Conservation (phyloP, 345 rosid species). For the Populus nigra region DNA sequence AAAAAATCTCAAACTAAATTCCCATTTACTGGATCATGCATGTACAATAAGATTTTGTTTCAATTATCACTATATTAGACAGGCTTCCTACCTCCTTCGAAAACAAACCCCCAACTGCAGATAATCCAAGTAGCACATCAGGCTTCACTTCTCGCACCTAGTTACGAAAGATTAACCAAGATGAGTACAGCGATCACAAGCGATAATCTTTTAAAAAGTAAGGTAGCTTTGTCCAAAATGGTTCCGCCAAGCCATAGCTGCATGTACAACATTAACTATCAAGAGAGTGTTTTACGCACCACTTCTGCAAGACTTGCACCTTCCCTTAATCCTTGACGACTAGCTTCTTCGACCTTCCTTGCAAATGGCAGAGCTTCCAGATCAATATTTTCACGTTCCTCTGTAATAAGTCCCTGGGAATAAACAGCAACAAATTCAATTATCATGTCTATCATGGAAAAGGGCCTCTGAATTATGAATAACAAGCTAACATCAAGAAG, state of each 20-base stretch:
- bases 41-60: neutral
- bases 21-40: neutral
- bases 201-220: neutral
- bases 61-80: neutral
- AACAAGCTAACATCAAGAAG: constrained; percentile 10
- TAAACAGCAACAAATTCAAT: constrained; percentile 25
- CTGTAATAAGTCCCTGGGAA: constrained; percentile 82
- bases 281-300: constrained; percentile 44
- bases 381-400: constrained; percentile 71
- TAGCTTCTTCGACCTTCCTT: constrained; percentile 65
- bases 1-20: neutral
- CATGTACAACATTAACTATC: neutral
- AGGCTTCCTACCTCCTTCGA: constrained; percentile 67
- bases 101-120: constrained; percentile 99
- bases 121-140: constrained; percentile 97
- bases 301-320: constrained; percentile 88
- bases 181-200: neutral
- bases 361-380: constrained; percentile 84
- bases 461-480: neutral
- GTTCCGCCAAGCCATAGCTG: neutral
- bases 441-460: constrained; percentile 9
- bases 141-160: constrained; percentile 94
- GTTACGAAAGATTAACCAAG: constrained; percentile 19
- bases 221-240: neutral
- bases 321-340: constrained; percentile 85